Conservation (phyloP, 2,329 filamentous ascomycete genomes). For the Stenocarpella maydis region DNA sequence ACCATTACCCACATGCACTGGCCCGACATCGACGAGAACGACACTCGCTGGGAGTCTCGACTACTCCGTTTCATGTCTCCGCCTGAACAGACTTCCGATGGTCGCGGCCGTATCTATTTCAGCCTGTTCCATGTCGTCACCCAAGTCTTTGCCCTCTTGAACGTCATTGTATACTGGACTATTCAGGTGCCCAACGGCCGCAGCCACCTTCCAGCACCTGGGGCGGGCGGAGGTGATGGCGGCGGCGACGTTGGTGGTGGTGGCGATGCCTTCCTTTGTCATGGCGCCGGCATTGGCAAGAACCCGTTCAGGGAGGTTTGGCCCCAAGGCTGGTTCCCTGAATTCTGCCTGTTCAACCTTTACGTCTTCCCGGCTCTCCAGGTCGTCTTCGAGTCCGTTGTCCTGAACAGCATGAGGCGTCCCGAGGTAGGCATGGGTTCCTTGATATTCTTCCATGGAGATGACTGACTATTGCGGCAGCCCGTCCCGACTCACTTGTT, state of each 20-base stretch:
- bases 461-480: conserved; percentile 42
- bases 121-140: conserved; percentile 59
- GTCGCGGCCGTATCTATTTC: conserved; percentile 56
- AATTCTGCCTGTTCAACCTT: conserved; percentile 56
- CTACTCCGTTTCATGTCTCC: conserved; percentile 54
- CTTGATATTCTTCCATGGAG: not conserved
- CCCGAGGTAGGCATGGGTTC: conserved; percentile 50
- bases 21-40: conserved; percentile 50
- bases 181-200: conserved; percentile 49
- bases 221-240: conserved; percentile 29
- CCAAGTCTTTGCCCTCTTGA: conserved; percentile 58
- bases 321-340: conserved; percentile 56
- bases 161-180: conserved; percentile 59
- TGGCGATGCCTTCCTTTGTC: conserved; percentile 16
- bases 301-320: conserved; percentile 56
- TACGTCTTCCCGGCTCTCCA: conserved; percentile 53
- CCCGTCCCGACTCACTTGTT: conserved; percentile 54
- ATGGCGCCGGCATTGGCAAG: conserved; percentile 3
- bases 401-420: conserved; percentile 63
- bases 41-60: conserved; percentile 47
- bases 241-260: conserved; percentile 7
- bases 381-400: conserved; percentile 54
- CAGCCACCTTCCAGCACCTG: conserved; percentile 43
- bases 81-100: conserved; percentile 50
- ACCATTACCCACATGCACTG: conserved; percentile 61